Conservation (phyloP, 352 stramenopile species). For the Paralagenidium karlingii region DNA sequence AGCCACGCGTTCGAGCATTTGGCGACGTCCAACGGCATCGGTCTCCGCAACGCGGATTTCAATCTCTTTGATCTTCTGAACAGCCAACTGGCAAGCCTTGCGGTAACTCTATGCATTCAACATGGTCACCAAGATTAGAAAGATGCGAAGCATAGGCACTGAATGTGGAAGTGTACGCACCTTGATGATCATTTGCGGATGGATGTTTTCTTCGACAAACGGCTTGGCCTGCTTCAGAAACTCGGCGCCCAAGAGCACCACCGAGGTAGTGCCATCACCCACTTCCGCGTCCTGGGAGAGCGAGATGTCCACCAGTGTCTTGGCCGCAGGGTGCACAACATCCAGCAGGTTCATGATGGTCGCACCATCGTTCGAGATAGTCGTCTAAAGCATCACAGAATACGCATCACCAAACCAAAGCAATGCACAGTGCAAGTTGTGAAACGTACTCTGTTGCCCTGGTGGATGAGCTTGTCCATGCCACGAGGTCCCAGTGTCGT, state of each 20-base stretch:
- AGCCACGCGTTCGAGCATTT: conserved; percentile 88
- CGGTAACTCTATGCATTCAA: conserved; percentile 62
- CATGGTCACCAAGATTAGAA: background rate
- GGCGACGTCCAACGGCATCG: conserved; percentile 54
- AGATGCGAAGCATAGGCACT: conserved; percentile 1
- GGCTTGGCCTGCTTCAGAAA: conserved; percentile 96
- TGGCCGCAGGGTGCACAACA: conserved; percentile 97
- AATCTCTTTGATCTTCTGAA: conserved; percentile 80
- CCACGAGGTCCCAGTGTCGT: conserved; percentile 95
- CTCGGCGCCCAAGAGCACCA: conserved; percentile 95
- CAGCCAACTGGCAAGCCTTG: conserved; percentile 67
- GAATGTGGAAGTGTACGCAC: conserved; percentile 1
- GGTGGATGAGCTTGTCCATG: conserved; percentile 99
- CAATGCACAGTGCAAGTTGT: background rate
- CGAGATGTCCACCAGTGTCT: conserved; percentile 97
- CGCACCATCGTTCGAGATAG: conserved; percentile 98
- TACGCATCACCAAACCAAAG: background rate
- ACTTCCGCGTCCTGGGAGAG: conserved; percentile 85
- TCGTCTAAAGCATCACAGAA: conserved; percentile 40
- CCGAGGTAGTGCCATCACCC: conserved; percentile 93
- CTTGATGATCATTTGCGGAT: conserved; percentile 88
- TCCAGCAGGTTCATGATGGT: conserved; percentile 98
- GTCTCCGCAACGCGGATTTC: conserved; percentile 73
- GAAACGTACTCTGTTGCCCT: conserved; percentile 41
- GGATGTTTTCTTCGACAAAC: conserved; percentile 97